Evolutionary conservation across 805 yeast genomes (phyloP).

Genomic region (Candida bentonensis): DNA sequence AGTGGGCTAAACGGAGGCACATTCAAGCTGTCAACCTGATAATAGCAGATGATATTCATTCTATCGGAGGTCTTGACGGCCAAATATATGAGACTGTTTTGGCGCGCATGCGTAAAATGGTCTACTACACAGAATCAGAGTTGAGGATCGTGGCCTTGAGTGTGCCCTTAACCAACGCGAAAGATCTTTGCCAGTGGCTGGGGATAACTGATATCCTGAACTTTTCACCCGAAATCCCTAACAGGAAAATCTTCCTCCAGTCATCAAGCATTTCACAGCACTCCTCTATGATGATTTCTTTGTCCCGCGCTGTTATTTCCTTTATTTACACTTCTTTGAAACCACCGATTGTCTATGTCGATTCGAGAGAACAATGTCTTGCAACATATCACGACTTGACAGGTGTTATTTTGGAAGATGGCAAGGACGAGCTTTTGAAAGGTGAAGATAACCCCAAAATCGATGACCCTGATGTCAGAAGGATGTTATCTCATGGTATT

Average conservation of each 20-base stretch:
- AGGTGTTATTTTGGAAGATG: constrained; percentile 25
- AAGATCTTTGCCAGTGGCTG: constrained; percentile 77
- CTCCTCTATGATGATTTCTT: constrained; percentile 37
- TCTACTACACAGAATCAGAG: constrained; percentile 44
- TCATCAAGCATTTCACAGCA: constrained; percentile 31
- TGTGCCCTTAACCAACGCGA: constrained; percentile 56
- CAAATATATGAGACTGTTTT: constrained; percentile 54
- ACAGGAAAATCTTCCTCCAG: constrained; percentile 41
- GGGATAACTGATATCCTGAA: constrained; percentile 56
- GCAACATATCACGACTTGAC: constrained; percentile 36
- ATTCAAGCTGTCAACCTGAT: constrained; percentile 54
- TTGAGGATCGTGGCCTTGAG: constrained; percentile 58
- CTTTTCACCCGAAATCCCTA: constrained; percentile 50
- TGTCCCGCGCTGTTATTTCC: constrained; percentile 31
- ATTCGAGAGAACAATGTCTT: constrained; percentile 39
- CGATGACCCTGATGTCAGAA: neutral
- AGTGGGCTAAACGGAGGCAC: constrained; percentile 68
- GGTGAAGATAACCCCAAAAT: constrained; percentile 4
- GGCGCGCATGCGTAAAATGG: constrained; percentile 58
- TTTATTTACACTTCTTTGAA: neutral
- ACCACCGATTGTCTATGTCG: constrained; percentile 39
- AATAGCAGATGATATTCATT: constrained; percentile 62
- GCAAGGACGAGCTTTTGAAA: constrained; percentile 34
- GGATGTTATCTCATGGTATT: constrained; percentile 41
- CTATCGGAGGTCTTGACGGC: constrained; percentile 47